Conservation (phyloP, 2,329 filamentous ascomycete species). For the Daldinia sp. region DNA sequence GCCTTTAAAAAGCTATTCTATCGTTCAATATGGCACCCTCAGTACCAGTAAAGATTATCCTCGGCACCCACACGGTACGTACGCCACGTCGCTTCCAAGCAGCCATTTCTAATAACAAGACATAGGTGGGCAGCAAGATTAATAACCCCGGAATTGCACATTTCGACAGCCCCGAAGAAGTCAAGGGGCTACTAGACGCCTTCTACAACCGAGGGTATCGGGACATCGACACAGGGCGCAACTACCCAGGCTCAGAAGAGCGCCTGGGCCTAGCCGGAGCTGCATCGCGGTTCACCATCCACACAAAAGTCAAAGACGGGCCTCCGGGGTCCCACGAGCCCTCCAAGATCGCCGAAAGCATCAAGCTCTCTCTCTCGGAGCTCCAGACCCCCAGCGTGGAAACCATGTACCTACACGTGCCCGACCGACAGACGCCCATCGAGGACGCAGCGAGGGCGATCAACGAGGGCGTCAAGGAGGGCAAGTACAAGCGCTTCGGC, state of each 20-base stretch:
- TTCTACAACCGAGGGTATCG: neutral
- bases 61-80: neutral
- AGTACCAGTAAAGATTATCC: neutral
- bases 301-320: neutral
- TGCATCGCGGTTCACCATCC: neutral
- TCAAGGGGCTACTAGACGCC: neutral
- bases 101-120: neutral
- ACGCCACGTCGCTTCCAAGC: neutral
- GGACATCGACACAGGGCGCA: neutral
- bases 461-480: constrained; percentile 48
- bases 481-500: constrained; percentile 51
- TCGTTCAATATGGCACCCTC: neutral
- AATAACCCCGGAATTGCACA: neutral
- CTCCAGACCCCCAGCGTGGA: neutral
- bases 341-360: neutral
- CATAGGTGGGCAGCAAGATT: neutral
- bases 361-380: neutral
- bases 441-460: constrained; percentile 54
- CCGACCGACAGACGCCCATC: constrained; percentile 54
- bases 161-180: neutral
- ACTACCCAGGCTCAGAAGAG: neutral
- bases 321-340: neutral
- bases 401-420: constrained; percentile 48
- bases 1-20: neutral
- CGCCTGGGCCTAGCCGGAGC: neutral